Percentiles rank a stretch among this genome's conserved stretches.
These are phyloP conservation scores for Excoecaria cochinchinensis DNA, from an alignment of 345 rosid species.

Conservation along the genomic window DNA sequence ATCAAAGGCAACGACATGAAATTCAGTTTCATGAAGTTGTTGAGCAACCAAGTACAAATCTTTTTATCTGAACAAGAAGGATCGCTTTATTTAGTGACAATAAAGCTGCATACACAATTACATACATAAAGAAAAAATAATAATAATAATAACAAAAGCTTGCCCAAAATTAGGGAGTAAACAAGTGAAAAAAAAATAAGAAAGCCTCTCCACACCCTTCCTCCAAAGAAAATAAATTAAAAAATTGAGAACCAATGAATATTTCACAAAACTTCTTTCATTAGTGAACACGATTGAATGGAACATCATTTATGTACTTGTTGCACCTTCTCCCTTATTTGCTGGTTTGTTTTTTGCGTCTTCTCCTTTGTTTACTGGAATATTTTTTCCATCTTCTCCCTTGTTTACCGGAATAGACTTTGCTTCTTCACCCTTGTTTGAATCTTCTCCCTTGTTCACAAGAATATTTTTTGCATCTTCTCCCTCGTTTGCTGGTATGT, in stretches of 20 bases:
- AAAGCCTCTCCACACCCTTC: slow-evolving; percentile 3
- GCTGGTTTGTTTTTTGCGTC: slow-evolving; percentile 15
- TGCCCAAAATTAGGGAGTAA: not conserved
- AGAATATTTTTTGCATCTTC: too few species aligned
- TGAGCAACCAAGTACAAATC: not conserved
- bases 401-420: not conserved
- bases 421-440: not conserved
- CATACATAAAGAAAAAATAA: slow-evolving; percentile 15
- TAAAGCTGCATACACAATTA: slow-evolving; percentile 15
- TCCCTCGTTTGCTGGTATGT: too few species aligned
- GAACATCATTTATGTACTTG: not conserved
- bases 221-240: not conserved
- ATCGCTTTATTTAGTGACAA: slow-evolving; percentile 21
- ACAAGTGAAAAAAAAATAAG: not conserved
- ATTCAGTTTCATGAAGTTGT: too few species aligned
- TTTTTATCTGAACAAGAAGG: not conserved
- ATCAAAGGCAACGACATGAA: too few species aligned
- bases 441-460: not conserved
- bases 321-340: not conserved
- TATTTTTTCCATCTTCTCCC: slow-evolving; percentile 23
- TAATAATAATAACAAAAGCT: not conserved
- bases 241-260: not conserved
- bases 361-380: slow-evolving; percentile 6
- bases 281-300: not conserved
- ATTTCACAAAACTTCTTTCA: slow-evolving; percentile 9